Conservation (phyloP, 1,284 basidiomycete species). For the Pseudozyma pruni region DNA sequence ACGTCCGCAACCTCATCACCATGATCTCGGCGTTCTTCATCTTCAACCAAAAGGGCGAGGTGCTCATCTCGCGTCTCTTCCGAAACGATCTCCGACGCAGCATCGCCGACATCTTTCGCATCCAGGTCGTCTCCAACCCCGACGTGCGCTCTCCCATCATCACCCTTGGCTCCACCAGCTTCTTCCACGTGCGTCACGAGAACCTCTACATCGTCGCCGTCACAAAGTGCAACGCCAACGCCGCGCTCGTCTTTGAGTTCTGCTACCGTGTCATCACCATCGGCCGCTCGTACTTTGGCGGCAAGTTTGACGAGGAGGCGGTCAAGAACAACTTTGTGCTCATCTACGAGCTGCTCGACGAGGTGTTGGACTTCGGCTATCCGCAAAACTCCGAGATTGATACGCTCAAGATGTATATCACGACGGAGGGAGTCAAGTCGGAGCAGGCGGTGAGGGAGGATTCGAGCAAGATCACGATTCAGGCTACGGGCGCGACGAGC, state of each 20-base stretch:
- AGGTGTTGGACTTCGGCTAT: conserved; percentile 98
- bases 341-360: conserved; percentile 65
- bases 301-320: conserved; percentile 92
- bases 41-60: conserved; percentile 96
- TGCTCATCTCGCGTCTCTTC: conserved; percentile 65
- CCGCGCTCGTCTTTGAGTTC: conserved; percentile 97
- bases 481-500: conserved; percentile 92
- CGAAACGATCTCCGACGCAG: conserved; percentile 61
- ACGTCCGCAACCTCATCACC: conserved; percentile 7
- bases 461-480: conserved; percentile 92
- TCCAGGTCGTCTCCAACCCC: conserved; percentile 96
- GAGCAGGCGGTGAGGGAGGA: conserved; percentile 82
- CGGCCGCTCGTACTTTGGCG: conserved; percentile 92
- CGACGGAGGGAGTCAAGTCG: conserved; percentile 93
- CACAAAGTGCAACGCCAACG: conserved; percentile 97
- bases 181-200: conserved; percentile 95
- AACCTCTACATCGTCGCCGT: conserved; percentile 94
- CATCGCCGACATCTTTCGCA: conserved; percentile 66
- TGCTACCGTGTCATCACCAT: conserved; percentile 95
- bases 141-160: conserved; percentile 97
- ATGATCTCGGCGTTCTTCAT: conserved; percentile 87
- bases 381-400: conserved; percentile 99
- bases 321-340: conserved; percentile 94
- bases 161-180: conserved; percentile 94
- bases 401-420: conserved; percentile 96